Conservation (phyloP, 495 filamentous ascomycete genomes). For the Penicillium paxilli region DNA sequence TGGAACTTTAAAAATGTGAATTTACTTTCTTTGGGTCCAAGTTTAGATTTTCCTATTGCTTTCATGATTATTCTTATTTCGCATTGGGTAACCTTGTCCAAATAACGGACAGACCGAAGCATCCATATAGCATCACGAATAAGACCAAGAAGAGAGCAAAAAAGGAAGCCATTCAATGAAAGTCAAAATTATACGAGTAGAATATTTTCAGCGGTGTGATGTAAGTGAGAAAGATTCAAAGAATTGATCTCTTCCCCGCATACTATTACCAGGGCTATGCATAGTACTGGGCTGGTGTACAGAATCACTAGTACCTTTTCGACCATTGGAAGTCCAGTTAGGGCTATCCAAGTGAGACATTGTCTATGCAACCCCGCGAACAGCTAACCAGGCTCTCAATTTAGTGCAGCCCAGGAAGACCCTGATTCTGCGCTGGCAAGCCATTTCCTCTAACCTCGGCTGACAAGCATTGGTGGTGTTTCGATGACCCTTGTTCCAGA, state of each 20-base stretch:
- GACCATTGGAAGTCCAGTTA: conserved; percentile 3
- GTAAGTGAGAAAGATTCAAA: too few species aligned
- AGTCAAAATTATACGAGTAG: too few species aligned
- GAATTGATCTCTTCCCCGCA: conserved; percentile 11
- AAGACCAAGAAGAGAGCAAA: background rate
- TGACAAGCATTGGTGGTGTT: conserved; percentile 15
- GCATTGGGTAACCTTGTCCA: background rate
- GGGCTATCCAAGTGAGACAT: conserved; percentile 16
- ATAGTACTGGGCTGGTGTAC: conserved; percentile 1
- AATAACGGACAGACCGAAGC: background rate
- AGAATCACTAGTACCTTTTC: too few species aligned
- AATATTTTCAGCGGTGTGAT: too few species aligned
- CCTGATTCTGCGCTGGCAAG: conserved; percentile 6
- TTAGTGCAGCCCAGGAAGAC: background rate
- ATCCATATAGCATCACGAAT: background rate
- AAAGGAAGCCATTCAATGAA: background rate
- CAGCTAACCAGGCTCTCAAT: background rate
- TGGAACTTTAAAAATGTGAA: background rate
- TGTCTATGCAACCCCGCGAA: background rate
- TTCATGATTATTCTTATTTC: background rate
- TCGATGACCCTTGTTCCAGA: conserved; percentile 20
- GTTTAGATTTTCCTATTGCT: background rate
- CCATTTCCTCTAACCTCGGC: conserved; percentile 1
- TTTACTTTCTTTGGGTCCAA: background rate
- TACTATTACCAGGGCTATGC: background rate